Base-by-base conservation (phyloP, 768 basidiomycete genomes). In the Suillus discolor region DNA sequence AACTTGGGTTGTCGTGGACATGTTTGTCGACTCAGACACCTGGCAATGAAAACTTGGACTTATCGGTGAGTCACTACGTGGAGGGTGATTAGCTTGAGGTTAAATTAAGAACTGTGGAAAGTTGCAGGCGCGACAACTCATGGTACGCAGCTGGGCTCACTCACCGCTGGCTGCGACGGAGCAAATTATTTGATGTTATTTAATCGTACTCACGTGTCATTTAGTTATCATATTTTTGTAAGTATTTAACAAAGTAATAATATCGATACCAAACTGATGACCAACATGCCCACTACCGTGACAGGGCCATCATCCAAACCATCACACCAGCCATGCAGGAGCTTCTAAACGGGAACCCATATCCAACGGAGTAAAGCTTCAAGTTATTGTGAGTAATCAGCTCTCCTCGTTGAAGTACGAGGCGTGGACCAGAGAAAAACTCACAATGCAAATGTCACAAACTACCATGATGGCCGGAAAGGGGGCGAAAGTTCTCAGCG, bases 1-100 rank as follows among this genome's bases (percentile, higher is more conserved):
- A 12, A 76, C 66, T 6, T 39, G 59, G 18, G 25, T 28, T 3
- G 12, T 28, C 18, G n/a, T 20, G 16, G 39, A 28, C 39, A 60
- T 60, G 39, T 20, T 31, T 6, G 16, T 13, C 6, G 12, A 36
- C 47, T 25, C 6, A 3, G 3, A 49, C 47, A n/a, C 45, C 45
- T 47, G 47, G 23, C 6, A 57, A 18, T 31, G 20, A 55, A 55
- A 55, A 34, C 11, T 20, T 55, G 34, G 20, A 55, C 20, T 12
- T 55, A 55, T 55, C 4, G 20, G 6, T 6, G 20, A 53, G 28
- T 28, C 15, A 34, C 31, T 55, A 18, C 31, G 28, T 20, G 12
- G 18, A 31, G 9, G 18, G 53, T 18, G 31, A 9, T 53, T 25
- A 25, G 15, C 25, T 25, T 8, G 51, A 16, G 25, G 15, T 31